These are phyloP conservation scores for Coemansia sp. DNA, from an alignment of 192 early-diverging fungal genomes.

Conservation along the genomic window DNA sequence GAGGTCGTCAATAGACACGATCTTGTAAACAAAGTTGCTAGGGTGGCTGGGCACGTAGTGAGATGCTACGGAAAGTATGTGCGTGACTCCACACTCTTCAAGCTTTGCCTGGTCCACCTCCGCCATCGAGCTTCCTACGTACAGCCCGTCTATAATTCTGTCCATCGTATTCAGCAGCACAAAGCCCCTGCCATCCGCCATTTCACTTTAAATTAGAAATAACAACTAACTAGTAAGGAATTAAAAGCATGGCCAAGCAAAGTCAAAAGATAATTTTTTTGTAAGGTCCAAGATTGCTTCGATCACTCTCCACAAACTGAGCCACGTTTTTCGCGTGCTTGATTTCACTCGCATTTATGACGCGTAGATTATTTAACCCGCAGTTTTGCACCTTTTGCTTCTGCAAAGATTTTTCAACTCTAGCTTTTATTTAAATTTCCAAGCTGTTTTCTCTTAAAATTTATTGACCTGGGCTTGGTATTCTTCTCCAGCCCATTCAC, in stretches of 20 bases:
- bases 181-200: conserved; percentile 41
- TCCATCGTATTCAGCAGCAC: conserved; percentile 52
- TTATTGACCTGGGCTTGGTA: neutral
- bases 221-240: neutral
- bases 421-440: too few species aligned
- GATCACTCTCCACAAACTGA: too few species aligned
- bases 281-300: neutral
- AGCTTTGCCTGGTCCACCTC: conserved; percentile 43
- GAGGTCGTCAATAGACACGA: conserved; percentile 62
- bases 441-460: neutral
- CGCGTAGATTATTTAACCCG: too few species aligned
- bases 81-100: conserved; percentile 36
- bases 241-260: neutral
- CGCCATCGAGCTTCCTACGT: conserved; percentile 55
- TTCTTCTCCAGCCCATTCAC: neutral
- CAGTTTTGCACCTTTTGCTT: too few species aligned
- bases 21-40: conserved; percentile 56
- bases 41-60: conserved; percentile 44
- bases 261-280: neutral
- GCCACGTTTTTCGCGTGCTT: too few species aligned
- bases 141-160: conserved; percentile 41
- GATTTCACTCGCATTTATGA: too few species aligned
- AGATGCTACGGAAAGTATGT: conserved; percentile 44
- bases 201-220: neutral
- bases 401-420: too few species aligned